Conservation (phyloP, 192 early-diverging fungal genomes). For the Geranomyces variabilis region DNA sequence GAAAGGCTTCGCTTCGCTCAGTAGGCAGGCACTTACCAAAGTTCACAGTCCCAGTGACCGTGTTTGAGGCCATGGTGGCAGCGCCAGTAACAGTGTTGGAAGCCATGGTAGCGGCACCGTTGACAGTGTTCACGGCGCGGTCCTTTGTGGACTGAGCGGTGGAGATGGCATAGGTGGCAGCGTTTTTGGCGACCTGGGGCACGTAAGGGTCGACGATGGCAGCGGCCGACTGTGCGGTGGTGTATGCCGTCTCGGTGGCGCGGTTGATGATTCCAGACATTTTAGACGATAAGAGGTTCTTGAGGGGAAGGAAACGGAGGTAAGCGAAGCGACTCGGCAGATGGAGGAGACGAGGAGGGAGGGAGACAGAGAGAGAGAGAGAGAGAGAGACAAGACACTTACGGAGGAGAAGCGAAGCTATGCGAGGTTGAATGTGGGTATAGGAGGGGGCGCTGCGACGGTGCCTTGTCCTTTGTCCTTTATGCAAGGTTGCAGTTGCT, state of each 20-base stretch:
- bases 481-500: too few species aligned
- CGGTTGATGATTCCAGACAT: slow-evolving; percentile 39
- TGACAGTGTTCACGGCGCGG: slow-evolving; percentile 24
- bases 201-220: slow-evolving; percentile 49
- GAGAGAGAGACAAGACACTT: too few species aligned
- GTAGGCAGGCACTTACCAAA: background rate
- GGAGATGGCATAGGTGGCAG: slow-evolving; percentile 32
- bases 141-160: slow-evolving; percentile 23
- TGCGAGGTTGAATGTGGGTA: too few species aligned
- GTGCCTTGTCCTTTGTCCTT: too few species aligned
- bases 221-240: slow-evolving; percentile 31
- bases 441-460: too few species aligned
- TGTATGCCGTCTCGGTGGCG: slow-evolving; percentile 20
- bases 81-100: background rate
- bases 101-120: slow-evolving; percentile 17
- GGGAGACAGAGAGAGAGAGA: too few species aligned
- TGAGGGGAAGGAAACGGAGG: background rate
- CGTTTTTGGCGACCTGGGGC: slow-evolving; percentile 49
- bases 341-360: too few species aligned
- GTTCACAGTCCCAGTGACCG: slow-evolving; percentile 30
- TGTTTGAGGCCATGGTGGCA: background rate
- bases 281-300: background rate
- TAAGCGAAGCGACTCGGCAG: too few species aligned
- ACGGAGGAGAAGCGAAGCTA: too few species aligned
- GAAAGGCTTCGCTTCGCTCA: too few species aligned